These are phyloP conservation scores for Trypanosoma lewisi DNA, from an alignment of 208 protist genomes.

Conservation along the genomic window DNA sequence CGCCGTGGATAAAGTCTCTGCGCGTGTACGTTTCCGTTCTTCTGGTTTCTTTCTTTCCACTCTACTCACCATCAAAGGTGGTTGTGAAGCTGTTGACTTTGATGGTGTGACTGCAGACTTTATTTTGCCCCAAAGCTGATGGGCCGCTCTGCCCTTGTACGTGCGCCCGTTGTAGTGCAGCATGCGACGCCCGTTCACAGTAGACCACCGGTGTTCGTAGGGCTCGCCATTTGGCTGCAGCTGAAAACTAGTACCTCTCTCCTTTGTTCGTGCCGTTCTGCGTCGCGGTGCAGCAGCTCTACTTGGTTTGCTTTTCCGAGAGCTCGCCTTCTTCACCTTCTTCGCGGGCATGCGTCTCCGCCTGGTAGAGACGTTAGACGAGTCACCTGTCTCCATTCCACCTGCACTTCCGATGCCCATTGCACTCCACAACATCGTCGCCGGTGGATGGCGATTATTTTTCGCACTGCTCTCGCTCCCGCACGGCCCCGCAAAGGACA, in stretches of 20 bases:
- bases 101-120: slow-evolving; percentile 19
- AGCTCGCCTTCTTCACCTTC: background rate
- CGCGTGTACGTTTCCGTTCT: background rate
- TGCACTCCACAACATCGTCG: slow-evolving; percentile 1
- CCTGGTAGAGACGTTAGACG: background rate
- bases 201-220: slow-evolving; percentile 64
- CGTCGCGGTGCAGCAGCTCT: background rate
- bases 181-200: slow-evolving; percentile 41
- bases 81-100: no score
- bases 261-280: background rate
- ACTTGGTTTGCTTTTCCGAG: background rate
- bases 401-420: background rate
- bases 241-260: slow-evolving; percentile 13
- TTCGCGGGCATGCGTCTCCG: background rate
- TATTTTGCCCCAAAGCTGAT: slow-evolving; percentile 68
- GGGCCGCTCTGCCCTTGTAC: slow-evolving; percentile 57
- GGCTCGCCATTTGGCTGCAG: slow-evolving; percentile 41
- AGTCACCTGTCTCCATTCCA: background rate
- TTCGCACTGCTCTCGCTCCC: background rate
- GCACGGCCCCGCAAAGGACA: background rate
- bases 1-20: background rate
- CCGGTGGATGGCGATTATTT: no score
- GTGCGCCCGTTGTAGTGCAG: slow-evolving; percentile 65
- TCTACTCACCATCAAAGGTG: background rate
- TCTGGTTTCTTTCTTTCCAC: background rate